Percentiles rank a stretch among this genome's conserved stretches.
phyloP scores from a whole-genome alignment of 2,329 filamentous ascomycete species.

The Ophiobolus disseminans region DNA sequence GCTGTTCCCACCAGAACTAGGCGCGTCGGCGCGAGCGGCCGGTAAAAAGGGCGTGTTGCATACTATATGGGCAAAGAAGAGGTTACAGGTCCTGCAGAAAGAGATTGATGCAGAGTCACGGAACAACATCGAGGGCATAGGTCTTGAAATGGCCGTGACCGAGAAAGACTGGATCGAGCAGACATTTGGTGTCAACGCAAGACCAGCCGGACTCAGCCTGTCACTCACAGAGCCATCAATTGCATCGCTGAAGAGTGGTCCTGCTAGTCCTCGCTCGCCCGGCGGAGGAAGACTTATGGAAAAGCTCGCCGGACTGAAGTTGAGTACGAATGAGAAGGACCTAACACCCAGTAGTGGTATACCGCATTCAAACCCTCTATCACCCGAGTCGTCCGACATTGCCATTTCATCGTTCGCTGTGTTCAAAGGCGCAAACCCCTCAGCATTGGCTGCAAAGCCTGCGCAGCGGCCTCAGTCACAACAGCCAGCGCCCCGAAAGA shows the following conservation, averaged over 20 bases:
- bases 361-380: constrained; percentile 59
- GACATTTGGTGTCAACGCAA: constrained; percentile 72
- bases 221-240: constrained; percentile 45
- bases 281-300: constrained; percentile 75
- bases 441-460: constrained; percentile 51
- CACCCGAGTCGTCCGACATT: constrained; percentile 68
- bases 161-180: constrained; percentile 86
- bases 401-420: constrained; percentile 67
- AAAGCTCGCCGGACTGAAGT: constrained; percentile 78
- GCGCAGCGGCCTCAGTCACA: constrained; percentile 44
- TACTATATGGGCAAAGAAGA: constrained; percentile 87
- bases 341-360: constrained; percentile 57
- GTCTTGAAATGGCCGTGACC: constrained; percentile 80
- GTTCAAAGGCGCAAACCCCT: constrained; percentile 60
- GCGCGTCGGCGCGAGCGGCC: constrained; percentile 68
- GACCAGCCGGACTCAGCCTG: constrained; percentile 49
- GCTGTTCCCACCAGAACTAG: constrained; percentile 81
- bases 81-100: constrained; percentile 74
- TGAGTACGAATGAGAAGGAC: constrained; percentile 75
- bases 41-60: constrained; percentile 84
- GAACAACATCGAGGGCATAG: constrained; percentile 80
- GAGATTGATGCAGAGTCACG: constrained; percentile 79
- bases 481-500: constrained; percentile 37
- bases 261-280: constrained; percentile 66
- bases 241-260: constrained; percentile 58